Conservation (phyloP, 2,329 filamentous ascomycete genomes). For the Stemphylium vesicarium region DNA sequence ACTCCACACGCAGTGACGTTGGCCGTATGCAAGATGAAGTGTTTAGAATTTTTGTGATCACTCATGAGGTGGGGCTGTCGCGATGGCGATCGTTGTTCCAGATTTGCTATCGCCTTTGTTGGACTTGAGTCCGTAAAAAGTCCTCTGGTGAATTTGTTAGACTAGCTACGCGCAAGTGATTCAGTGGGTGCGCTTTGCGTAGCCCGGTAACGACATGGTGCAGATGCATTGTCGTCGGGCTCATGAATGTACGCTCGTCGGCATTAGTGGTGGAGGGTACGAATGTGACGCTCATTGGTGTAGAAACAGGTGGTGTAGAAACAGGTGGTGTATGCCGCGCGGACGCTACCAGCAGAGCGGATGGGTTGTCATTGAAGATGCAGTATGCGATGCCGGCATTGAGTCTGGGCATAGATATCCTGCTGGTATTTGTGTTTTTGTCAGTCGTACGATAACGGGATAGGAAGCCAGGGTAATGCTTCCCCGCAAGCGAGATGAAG, state of each 20-base stretch:
- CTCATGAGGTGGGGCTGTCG: background rate
- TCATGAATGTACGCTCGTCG: background rate
- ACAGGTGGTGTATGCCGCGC: background rate
- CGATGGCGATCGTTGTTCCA: background rate
- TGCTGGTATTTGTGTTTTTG: slow-evolving; percentile 9
- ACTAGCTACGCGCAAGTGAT: no score
- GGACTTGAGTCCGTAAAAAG: background rate
- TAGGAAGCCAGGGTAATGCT: slow-evolving; percentile 12
- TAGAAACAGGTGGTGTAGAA: background rate
- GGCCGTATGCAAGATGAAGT: slow-evolving; percentile 1
- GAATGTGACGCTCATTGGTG: slow-evolving; percentile 1
- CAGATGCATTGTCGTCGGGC: background rate
- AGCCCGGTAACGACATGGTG: background rate
- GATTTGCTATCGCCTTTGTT: background rate
- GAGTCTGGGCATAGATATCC: slow-evolving; percentile 4
- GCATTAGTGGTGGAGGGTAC: background rate
- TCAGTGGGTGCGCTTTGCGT: background rate
- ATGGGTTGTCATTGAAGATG: slow-evolving; percentile 3
- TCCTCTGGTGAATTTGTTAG: background rate
- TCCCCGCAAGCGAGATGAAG: slow-evolving; percentile 18
- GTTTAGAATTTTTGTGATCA: background rate
- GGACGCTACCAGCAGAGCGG: slow-evolving; percentile 9
- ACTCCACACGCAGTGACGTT: slow-evolving; percentile 2
- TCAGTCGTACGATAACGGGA: slow-evolving; percentile 7
- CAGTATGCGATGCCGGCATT: slow-evolving; percentile 10